Evolutionary conservation across 495 filamentous ascomycete genomes (phyloP), one percentile per base, ranked within the genome.

Genomic region (Trichoderma reesei): DNA sequence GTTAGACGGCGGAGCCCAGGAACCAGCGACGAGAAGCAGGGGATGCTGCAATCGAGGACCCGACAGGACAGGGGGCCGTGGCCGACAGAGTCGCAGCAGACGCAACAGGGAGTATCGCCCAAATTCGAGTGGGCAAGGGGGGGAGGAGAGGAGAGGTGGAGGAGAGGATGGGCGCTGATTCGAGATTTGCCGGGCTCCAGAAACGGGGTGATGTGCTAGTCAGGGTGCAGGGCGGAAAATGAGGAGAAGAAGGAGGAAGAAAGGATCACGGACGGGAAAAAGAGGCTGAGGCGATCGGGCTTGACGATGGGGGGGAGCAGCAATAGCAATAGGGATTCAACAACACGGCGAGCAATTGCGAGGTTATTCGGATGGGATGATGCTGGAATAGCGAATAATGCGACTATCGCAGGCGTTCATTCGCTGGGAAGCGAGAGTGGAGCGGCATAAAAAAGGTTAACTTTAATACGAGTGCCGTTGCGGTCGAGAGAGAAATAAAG

Each of bases 391-490:
- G 26, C 26, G 26, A 26, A 26, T 26, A 26, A 26, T 26, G 26
- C 26, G 26, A 26, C 26, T 26, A 26, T 26, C 26, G 26, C 26
- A 26, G 26, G 10, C 51, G 33, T 34, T 56, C 51, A 56, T 56
- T 56, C 51, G 51, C 51, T 31, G 51, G 51, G 51, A 56, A 56
- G 51, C 51, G 51, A 56, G 26, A 56, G 51, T 56, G 51, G 51
- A 56, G 51, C 10, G 13, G 33, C 9, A 18, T 10, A 56, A 11
- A 56, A 56, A 56, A 56, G 51, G 51, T 56, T 56, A 56, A 56
- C 51, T 56, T 34, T 56, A 56, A 56, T 56, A 56, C 51, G 51
- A 56, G 51, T 56, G 51, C 51, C 51, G 51, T 56, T 56, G 26
- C 34, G 51, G 26, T 56, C 26, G 34, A 56, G 51, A 13, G 8